Conservation (phyloP, 352 stramenopile species). For the Globisporangium paddicum region DNA sequence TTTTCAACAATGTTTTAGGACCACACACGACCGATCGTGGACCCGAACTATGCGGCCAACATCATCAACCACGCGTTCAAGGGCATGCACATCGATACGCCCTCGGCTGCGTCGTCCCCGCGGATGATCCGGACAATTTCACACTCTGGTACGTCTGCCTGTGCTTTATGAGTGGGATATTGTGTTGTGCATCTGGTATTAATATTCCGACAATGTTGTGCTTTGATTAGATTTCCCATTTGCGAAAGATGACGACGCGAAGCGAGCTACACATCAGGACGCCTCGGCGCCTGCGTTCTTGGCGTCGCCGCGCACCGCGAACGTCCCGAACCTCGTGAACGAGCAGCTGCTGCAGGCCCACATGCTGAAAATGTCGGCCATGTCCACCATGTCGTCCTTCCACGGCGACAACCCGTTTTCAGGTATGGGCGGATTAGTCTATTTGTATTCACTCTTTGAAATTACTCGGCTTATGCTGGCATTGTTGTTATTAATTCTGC, state of each 20-base stretch:
- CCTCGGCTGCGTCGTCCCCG: slow-evolving; percentile 36
- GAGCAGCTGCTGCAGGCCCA: slow-evolving; percentile 34
- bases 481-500: neutral
- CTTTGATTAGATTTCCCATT: slow-evolving; percentile 54
- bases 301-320: slow-evolving; percentile 5
- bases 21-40: slow-evolving; percentile 18
- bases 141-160: slow-evolving; percentile 36
- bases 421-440: slow-evolving; percentile 5
- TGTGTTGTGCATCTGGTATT: neutral
- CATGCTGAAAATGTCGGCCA: slow-evolving; percentile 46
- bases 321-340: slow-evolving; percentile 4
- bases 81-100: slow-evolving; percentile 36
- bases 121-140: slow-evolving; percentile 60
- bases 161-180: neutral
- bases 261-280: slow-evolving; percentile 7
- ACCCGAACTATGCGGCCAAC: slow-evolving; percentile 42
- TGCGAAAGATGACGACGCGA: slow-evolving; percentile 51
- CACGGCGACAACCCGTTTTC: slow-evolving; percentile 55
- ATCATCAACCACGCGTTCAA: slow-evolving; percentile 72
- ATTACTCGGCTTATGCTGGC: neutral
- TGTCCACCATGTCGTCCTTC: slow-evolving; percentile 53
- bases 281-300: slow-evolving; percentile 13
- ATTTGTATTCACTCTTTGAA: neutral
- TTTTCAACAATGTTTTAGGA: neutral
- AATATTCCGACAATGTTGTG: neutral